A percentile compares a stretch with the other conserved stretches of the same genome.
These are phyloP conservation scores for Saccharomyces pastorianus DNA, from an alignment of 1,139 yeast genomes.

Conservation along the genomic window DNA sequence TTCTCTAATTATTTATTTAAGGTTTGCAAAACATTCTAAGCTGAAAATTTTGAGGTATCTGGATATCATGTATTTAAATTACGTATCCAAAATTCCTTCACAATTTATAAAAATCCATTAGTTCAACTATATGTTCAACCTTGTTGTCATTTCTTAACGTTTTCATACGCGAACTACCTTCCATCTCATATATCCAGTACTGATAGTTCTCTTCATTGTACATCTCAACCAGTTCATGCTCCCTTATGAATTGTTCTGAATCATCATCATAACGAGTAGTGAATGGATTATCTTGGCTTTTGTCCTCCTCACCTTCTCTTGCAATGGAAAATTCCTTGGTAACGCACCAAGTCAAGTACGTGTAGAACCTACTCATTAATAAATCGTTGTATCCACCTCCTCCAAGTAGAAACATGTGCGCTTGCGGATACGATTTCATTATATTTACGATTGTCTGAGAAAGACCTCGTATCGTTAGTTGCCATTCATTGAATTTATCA, in stretches of 20 bases:
- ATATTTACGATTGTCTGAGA: constrained; percentile 35
- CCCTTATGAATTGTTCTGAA: constrained; percentile 42
- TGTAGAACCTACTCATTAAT: constrained; percentile 60
- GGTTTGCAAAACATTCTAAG: neutral
- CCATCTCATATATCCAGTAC: constrained; percentile 40
- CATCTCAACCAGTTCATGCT: constrained; percentile 40
- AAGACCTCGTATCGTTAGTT: constrained; percentile 48
- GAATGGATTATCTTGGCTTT: neutral
- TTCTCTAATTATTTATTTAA: too few species aligned
- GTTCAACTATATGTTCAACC: neutral
- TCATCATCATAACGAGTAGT: neutral
- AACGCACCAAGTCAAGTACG: constrained; percentile 44
- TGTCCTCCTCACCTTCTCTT: neutral
- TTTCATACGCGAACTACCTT: constrained; percentile 18
- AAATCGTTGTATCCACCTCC: constrained; percentile 72
- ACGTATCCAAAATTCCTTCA: neutral
- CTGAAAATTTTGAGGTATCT: neutral
- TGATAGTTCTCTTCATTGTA: constrained; percentile 43
- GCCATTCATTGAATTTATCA: constrained; percentile 62
- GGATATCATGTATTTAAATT: neutral
- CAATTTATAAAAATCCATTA: neutral
- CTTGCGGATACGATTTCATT: constrained; percentile 25
- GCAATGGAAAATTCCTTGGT: constrained; percentile 8
- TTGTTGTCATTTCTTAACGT: constrained; percentile 21
- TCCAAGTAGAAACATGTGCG: constrained; percentile 48